These are phyloP conservation scores for Colletotrichum lentis DNA, from an alignment of 2,329 filamentous ascomycete species.

Conservation along the genomic window DNA sequence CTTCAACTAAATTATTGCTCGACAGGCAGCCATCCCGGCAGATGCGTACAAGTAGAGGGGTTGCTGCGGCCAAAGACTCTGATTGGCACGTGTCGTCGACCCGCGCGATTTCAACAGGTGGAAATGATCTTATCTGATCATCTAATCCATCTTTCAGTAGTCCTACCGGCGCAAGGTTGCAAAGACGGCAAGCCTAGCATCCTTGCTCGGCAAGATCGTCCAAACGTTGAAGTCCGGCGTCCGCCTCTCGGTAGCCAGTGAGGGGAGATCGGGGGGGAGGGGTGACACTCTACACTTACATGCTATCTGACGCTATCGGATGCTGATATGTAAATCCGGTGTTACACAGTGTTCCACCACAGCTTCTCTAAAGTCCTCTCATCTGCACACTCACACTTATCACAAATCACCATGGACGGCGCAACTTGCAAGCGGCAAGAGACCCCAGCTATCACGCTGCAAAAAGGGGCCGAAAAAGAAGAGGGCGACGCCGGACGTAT, in stretches of 20 bases:
- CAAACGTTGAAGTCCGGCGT: not conserved
- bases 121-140: conserved; percentile 24
- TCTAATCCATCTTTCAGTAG: not conserved
- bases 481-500: conserved; percentile 12
- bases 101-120: not conserved
- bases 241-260: not conserved
- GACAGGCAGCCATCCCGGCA: not conserved
- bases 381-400: not conserved
- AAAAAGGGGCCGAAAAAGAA: conserved; percentile 9
- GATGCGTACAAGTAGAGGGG: not conserved
- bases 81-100: conserved; percentile 5
- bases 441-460: conserved; percentile 11
- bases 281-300: not conserved
- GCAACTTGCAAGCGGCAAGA: conserved; percentile 1
- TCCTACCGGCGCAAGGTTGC: not conserved
- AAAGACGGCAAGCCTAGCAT: not conserved
- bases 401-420: conserved; percentile 21
- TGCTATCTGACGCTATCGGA: conserved; percentile 25
- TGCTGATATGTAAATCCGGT: conserved; percentile 1
- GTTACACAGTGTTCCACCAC: not conserved
- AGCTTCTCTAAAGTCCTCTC: not conserved
- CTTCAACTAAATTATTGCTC: not conserved
- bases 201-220: not conserved
- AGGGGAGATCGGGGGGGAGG: not conserved
- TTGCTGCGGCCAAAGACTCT: not conserved